Conservation (phyloP, 2,329 filamentous ascomycete genomes). For the Truncatella angustata region DNA sequence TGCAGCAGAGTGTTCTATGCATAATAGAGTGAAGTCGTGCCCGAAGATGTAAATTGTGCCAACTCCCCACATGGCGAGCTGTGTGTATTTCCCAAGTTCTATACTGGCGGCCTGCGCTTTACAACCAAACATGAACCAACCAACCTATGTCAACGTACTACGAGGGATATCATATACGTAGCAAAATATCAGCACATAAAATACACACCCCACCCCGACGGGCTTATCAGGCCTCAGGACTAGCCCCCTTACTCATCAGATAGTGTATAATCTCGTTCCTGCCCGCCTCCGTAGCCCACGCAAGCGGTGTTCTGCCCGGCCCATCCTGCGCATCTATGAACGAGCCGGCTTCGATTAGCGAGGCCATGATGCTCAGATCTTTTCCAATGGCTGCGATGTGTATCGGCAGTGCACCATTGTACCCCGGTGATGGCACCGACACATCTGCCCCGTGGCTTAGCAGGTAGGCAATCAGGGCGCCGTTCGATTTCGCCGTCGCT, state of each 20-base stretch:
- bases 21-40: too few species aligned
- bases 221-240: neutral
- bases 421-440: conserved; percentile 17
- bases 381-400: conserved; percentile 22
- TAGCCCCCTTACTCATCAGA: conserved; percentile 18
- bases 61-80: too few species aligned
- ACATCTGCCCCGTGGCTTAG: conserved; percentile 16
- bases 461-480: conserved; percentile 17
- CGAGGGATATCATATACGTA: too few species aligned
- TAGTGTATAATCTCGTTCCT: conserved; percentile 18
- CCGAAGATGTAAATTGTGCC: too few species aligned
- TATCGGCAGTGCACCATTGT: conserved; percentile 18
- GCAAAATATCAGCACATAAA: too few species aligned
- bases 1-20: too few species aligned
- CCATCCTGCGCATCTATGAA: conserved; percentile 18
- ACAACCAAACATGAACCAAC: too few species aligned
- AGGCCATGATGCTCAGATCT: conserved; percentile 13
- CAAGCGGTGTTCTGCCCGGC: conserved; percentile 18
- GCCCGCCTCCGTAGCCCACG: conserved; percentile 19
- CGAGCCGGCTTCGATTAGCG: conserved; percentile 17
- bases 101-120: too few species aligned
- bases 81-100: too few species aligned
- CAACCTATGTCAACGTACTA: too few species aligned
- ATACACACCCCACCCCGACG: too few species aligned
- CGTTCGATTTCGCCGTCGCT: conserved; percentile 19